phyloP scores from a whole-genome alignment of 139 green algal species.

The Tetradesmus obliquus region DNA sequence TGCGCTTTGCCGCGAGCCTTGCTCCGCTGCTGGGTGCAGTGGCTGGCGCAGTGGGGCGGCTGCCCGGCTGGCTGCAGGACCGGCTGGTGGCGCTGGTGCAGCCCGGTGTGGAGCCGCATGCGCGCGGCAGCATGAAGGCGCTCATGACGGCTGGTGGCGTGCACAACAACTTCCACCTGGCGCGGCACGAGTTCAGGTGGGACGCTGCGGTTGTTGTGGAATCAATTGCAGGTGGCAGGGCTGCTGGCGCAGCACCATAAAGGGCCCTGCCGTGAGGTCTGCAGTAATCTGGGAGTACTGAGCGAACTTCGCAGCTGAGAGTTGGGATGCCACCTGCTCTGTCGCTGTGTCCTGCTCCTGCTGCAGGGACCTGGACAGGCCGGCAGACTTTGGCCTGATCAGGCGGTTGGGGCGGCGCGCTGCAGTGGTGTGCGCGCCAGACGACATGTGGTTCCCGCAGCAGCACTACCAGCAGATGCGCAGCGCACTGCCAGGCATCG shows the following conservation, averaged over 20 bases:
- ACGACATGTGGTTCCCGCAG: constrained; percentile 33
- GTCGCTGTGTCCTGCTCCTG: neutral
- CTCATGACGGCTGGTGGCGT: neutral
- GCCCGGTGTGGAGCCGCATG: neutral
- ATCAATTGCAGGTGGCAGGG: no score
- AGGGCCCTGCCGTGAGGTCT: no score
- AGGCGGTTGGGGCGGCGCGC: neutral
- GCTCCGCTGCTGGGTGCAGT: neutral
- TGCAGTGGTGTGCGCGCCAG: constrained; percentile 27
- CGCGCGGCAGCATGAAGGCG: neutral
- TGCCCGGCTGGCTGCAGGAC: constrained; percentile 25
- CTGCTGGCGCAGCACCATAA: no score
- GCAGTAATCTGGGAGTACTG: no score
- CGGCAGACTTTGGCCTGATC: constrained; percentile 27
- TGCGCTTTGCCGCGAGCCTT: neutral
- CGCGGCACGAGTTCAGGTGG: constrained; percentile 40
- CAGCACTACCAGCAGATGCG: constrained; percentile 27
- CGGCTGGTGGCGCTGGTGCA: neutral
- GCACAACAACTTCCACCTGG: constrained; percentile 34
- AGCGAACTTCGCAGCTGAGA: no score
- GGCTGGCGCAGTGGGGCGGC: neutral
- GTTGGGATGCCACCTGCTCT: neutral
- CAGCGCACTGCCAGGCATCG: constrained; percentile 16
- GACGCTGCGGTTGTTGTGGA: neutral
- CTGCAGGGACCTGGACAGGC: constrained; percentile 34